Evolutionary conservation across 2,329 filamentous ascomycete genomes (phyloP).

Genomic region (Aspergillus fumigatiaffinis): DNA sequence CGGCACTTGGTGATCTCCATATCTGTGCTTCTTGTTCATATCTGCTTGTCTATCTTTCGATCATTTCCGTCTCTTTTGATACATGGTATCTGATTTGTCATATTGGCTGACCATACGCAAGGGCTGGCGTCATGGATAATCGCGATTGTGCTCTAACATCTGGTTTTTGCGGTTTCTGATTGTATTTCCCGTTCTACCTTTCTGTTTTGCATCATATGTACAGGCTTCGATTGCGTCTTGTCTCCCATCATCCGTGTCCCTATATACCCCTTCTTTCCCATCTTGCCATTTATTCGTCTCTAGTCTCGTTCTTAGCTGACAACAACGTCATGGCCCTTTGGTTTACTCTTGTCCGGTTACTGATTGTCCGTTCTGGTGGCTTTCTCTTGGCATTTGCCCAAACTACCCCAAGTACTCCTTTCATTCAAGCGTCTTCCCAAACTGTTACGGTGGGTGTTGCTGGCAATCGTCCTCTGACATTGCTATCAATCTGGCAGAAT

Average conservation of each 20-base stretch:
- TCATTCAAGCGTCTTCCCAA: neutral
- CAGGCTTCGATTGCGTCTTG: neutral
- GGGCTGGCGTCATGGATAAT: slow-evolving; percentile 4
- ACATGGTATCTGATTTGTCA: neutral
- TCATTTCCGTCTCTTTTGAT: neutral
- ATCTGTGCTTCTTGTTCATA: neutral
- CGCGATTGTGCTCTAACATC: neutral
- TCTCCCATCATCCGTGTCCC: neutral
- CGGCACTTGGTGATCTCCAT: neutral
- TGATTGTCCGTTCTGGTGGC: neutral
- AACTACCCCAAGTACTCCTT: neutral
- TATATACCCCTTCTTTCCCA: neutral
- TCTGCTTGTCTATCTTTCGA: neutral
- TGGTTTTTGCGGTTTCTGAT: neutral
- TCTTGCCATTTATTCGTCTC: neutral
- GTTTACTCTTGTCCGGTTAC: neutral
- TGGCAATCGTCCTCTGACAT: neutral
- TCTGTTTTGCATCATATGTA: neutral
- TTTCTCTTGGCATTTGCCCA: neutral
- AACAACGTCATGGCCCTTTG: neutral
- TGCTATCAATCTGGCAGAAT: neutral
- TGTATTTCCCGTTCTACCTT: neutral
- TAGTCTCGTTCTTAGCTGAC: neutral
- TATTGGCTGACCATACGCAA: neutral
- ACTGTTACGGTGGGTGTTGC: neutral